Evolutionary conservation across 2,329 filamentous ascomycete species (phyloP), one percentile per base, ranked within the genome.

Genomic region (Fusarium pilosicola): DNA sequence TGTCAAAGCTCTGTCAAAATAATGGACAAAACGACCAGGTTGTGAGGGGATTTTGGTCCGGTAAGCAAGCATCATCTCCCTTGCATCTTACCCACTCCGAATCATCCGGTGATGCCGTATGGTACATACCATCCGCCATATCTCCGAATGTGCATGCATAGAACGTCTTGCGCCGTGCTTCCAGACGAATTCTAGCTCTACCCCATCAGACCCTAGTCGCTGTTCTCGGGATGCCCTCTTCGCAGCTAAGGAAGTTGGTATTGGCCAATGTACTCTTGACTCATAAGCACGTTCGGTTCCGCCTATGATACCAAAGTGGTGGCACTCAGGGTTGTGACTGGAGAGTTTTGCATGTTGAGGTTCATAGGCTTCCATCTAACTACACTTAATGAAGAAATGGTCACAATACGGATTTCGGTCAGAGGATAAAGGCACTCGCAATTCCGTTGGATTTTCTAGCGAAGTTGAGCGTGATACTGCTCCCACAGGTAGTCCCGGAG

Each of bases 161-260:
- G 32, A 54, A 26, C 3, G 3, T 54, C 10, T 14, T 26, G n/a
- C 5, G 18, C 32, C 12, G 4, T 7, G 10, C 26, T 20, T 26
- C 22, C 1, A 24, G 54, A 18, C 3, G 9, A 22, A 22, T 14
- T 28, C 10, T 7, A 32, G 18, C 46, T 30, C 15, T 49, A n/a
- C 5, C 2, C 6, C 10, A 18, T 18, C 3, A n/a, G n/a, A 30
- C 3, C 22, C 12, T 5, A 22, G 22, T 12, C 7, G 4, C 8
- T 3, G 3, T 11, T 12, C 15, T 18, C 38, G 6, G 15, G 12
- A 44, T 26, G 34, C 14, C 20, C 26, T 55, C 34, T 30, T 5
- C 7, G 11, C 49, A 38, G 26, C 17, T 22, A 0, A n/a, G 45
- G 45, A 36, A 20, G 17, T 6, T 52, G 9, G 5, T 26, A 4